Evolutionary conservation across 805 yeast genomes (phyloP), one percentile per base, ranked within the genome.

Genomic region (Barnettozyma salicaria): DNA sequence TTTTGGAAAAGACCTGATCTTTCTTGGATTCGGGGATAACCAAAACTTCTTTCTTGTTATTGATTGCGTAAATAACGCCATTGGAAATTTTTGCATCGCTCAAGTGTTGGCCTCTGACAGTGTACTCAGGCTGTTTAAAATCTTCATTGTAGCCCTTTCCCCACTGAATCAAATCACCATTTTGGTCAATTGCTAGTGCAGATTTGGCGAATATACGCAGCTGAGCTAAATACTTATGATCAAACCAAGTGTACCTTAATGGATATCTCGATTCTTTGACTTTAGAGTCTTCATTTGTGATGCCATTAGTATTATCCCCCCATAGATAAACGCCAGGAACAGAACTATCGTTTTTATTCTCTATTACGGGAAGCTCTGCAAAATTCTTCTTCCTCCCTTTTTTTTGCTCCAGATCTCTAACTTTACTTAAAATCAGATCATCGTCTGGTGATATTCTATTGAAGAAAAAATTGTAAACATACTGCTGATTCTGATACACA

Each of bases 111-210:
- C 77, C 78, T 31, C 60, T 64, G 13, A 80, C 43, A 3, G 76
- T 60, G 17, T 52, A 39, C 32, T 50, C 39, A 4, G 71, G 69
- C 2, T 44, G 45, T 14, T 18, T 17, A 1, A 47, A 44, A 13
- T 64, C 56, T 12, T 47, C 40, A 29, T 58, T 52, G 37, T 52
- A 53, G 1, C 68, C 72, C 20, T 57, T 50, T n/a, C 78, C 76
- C 84, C 89, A 86, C 53, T 81, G 83, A 38, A 76, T 77, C 22
- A 87, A 66, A 50, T 81, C 73, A 14, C 97, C 97, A 12, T 70
- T 72, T 1, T 68, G 67, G 42, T 78, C 74, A 13, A 86, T 72
- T 0, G 87, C 87, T 5, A 46, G 55, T 1, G 63, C 72, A 22
- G 64, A 56, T 7, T 59, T 58, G 5, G 66, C 67, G 18, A 68